Percentiles rank a stretch among this genome's conserved stretches.
phyloP scores from a whole-genome alignment of 148 eudicot genomes.

The Selenicereus undatus region DNA sequence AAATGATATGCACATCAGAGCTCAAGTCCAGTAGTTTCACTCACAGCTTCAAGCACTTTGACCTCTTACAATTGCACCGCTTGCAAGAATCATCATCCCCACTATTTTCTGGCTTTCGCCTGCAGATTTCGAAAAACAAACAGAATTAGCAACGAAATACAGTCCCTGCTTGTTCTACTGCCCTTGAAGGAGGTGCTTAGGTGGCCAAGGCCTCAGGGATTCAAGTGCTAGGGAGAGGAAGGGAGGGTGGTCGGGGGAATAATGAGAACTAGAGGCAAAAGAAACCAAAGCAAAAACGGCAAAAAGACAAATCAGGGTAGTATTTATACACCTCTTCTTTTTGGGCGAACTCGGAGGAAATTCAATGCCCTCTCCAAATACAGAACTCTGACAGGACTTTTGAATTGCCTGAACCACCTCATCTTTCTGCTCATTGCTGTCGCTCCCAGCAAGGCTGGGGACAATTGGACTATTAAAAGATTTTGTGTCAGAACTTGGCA shows the following conservation, averaged over 20 bases:
- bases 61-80: conserved; percentile 48
- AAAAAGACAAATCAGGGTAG: not conserved
- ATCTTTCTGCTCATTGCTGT: conserved; percentile 12
- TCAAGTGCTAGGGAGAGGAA: not conserved
- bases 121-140: conserved; percentile 14
- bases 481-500: conserved; percentile 15
- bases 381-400: conserved; percentile 21
- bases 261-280: not conserved
- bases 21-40: conserved; percentile 7
- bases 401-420: conserved; percentile 11
- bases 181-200: not conserved
- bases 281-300: not conserved
- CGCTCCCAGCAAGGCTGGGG: conserved; percentile 10
- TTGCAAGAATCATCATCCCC: conserved; percentile 39
- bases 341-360: conserved; percentile 24
- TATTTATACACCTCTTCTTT: conserved; percentile 32
- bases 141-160: not conserved
- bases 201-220: not conserved
- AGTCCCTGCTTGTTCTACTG: not conserved
- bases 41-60: conserved; percentile 52
- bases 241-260: not conserved
- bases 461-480: conserved; percentile 10
- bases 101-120: conserved; percentile 27
- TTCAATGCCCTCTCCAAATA: conserved; percentile 16
- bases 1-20: not conserved